phyloP scores from a whole-genome alignment of 768 basidiomycete species.

The Flagelloscypha sp. region DNA sequence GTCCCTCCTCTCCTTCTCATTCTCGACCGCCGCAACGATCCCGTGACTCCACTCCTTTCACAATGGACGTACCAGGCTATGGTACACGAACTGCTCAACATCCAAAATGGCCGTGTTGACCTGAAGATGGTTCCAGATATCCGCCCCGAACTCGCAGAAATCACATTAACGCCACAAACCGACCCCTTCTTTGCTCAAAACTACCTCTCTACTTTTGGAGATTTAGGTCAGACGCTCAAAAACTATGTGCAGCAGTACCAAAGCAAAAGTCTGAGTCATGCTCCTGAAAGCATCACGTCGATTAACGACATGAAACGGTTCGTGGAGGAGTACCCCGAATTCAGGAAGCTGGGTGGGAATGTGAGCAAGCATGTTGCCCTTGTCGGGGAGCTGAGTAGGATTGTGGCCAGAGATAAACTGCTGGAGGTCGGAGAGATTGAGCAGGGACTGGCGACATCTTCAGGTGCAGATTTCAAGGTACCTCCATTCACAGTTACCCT shows the following conservation, averaged over 20 bases:
- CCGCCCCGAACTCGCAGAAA: conserved; percentile 80
- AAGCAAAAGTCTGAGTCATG: conserved; percentile 67
- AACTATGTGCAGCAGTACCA: conserved; percentile 93
- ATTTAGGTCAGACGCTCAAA: conserved; percentile 86
- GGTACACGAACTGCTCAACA: conserved; percentile 93
- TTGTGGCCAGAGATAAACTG: conserved; percentile 80
- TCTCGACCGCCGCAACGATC: conserved; percentile 92
- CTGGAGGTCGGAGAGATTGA: conserved; percentile 92
- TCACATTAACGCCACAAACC: conserved; percentile 83
- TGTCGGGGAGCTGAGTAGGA: conserved; percentile 89
- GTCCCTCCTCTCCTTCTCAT: conserved; percentile 85
- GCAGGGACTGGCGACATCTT: conserved; percentile 89
- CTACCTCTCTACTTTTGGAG: conserved; percentile 90
- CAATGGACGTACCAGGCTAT: conserved; percentile 99
- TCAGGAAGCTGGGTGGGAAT: conserved; percentile 91
- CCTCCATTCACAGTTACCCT: conserved; percentile 13
- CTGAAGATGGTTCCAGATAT: conserved; percentile 79
- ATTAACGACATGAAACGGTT: conserved; percentile 96
- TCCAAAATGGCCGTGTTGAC: conserved; percentile 90
- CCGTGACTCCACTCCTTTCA: conserved; percentile 89
- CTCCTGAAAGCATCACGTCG: conserved; percentile 80
- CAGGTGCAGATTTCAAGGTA: conserved; percentile 84
- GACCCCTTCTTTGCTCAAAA: conserved; percentile 93
- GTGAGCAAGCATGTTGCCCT: conserved; percentile 98
- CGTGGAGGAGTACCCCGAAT: conserved; percentile 98